Evolutionary conservation across 495 filamentous ascomycete genomes (phyloP).

Genomic region (Penicillium silybi): DNA sequence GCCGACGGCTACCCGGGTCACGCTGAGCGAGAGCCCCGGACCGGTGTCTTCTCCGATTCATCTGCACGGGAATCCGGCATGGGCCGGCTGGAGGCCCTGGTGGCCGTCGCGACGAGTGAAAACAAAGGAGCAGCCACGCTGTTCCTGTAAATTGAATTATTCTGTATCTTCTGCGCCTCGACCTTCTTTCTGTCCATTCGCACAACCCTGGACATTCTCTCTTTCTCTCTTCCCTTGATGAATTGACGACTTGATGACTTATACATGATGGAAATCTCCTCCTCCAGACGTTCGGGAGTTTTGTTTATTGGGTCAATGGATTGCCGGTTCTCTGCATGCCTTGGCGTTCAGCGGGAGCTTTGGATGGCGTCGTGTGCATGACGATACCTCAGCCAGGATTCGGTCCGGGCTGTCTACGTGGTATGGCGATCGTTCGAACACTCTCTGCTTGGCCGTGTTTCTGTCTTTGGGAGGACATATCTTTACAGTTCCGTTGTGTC

Average conservation of each 20-base stretch:
- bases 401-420: constrained; percentile 13
- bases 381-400: constrained; percentile 28
- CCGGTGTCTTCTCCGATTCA: constrained; percentile 28
- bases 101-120: constrained; percentile 85
- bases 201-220: background rate
- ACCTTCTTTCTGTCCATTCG: constrained; percentile 5
- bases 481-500: constrained; percentile 19
- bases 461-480: background rate
- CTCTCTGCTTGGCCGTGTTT: constrained; percentile 2
- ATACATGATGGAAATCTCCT: constrained; percentile 30
- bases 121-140: constrained; percentile 55
- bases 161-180: background rate
- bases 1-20: constrained; percentile 32
- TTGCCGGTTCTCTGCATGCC: constrained; percentile 27
- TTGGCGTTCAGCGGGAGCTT: constrained; percentile 32
- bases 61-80: constrained; percentile 47
- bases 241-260: constrained; percentile 42
- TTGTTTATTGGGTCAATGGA: constrained; percentile 14
- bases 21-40: constrained; percentile 29
- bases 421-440: constrained; percentile 23
- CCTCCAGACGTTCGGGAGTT: constrained; percentile 15
- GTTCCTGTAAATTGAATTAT: constrained; percentile 27
- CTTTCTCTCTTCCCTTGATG: constrained; percentile 23
- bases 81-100: constrained; percentile 75
- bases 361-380: constrained; percentile 34